Evolutionary conservation across 2,329 filamentous ascomycete species (phyloP).

Genomic region (Xylariaceae sp.): DNA sequence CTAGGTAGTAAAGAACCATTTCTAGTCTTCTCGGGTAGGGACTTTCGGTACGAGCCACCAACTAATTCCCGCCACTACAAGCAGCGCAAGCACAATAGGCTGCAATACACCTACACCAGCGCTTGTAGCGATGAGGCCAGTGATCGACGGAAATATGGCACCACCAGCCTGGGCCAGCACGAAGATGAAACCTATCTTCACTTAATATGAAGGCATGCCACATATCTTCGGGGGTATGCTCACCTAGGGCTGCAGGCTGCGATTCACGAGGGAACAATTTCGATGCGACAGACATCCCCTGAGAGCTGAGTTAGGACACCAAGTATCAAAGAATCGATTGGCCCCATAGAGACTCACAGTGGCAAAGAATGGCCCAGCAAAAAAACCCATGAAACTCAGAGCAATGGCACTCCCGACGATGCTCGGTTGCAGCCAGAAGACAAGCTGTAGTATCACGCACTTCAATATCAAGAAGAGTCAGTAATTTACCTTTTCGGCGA

Average conservation of each 20-base stretch:
- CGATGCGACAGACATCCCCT: constrained; percentile 60
- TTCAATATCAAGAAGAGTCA: background rate
- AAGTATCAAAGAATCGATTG: background rate
- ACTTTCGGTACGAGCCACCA: constrained; percentile 50
- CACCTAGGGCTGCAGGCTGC: constrained; percentile 55
- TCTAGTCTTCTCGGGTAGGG: constrained; percentile 35
- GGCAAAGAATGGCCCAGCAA: constrained; percentile 61
- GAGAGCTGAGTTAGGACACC: background rate
- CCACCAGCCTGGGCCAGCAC: constrained; percentile 59
- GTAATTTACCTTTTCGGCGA: background rate
- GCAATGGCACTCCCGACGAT: constrained; percentile 61
- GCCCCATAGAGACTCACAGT: constrained; percentile 47
- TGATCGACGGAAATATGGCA: constrained; percentile 58
- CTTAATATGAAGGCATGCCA: background rate
- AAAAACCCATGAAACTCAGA: constrained; percentile 60
- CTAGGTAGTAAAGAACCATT: background rate
- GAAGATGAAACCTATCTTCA: constrained; percentile 52
- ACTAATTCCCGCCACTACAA: constrained; percentile 49
- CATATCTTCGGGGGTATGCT: constrained; percentile 14
- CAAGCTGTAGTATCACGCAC: constrained; percentile 60
- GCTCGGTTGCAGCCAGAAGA: constrained; percentile 70
- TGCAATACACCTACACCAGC: constrained; percentile 55
- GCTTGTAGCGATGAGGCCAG: constrained; percentile 54
- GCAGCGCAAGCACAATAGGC: constrained; percentile 54
- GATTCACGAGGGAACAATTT: constrained; percentile 55